Base-by-base conservation (phyloP, 495 filamentous ascomycete species). In the Penicillium samsonianum region DNA sequence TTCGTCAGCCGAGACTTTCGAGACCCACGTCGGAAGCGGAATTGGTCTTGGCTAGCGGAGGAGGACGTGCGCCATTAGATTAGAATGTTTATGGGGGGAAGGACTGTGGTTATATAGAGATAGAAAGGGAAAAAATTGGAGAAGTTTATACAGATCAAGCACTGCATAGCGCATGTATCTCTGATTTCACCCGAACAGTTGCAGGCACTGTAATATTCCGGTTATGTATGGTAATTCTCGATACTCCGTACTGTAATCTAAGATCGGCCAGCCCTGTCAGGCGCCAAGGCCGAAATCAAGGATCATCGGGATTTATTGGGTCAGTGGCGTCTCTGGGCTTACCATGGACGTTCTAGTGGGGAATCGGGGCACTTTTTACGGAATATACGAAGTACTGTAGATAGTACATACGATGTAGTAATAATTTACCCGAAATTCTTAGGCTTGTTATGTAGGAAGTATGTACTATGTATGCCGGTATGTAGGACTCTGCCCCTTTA, bases 1-100 rank as follows among this genome's bases (percentile, higher is more conserved):
- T 65, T 69, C 67, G 67, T 67, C 67, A 69, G 67, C 67, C 67
- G 40, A 61, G 58, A 55, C 55, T 59, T 65, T 58, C 23, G 23
- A 40, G 67, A 59, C 65, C 65, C 67, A 67, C 65, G 59, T 58
- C 30, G 31, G 49, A 50, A 60, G 62, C 64, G 64, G 64, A 65
- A 58, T 19, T 12, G 23, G 61, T 61, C 64, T 67, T 67, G 64
- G 64, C 64, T 43, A 49, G 55, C 58, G 61, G 63, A 51, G 58
- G 23, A 30, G 28, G 20, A 44, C n/a, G 50, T 44, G 51, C 41
- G 26, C 19, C 38, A 31, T 19, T 35, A 8, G 30, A 50, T 12
- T 22, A 22, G 12, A 19, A 37, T 5, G 17, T 8, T 16, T 37
- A 22, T 11, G 0, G 11, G 30, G 11, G 30, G 4, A 4, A 14